Percentiles rank a stretch among this genome's conserved stretches.
These are phyloP conservation scores for Tolypocladium cylindrosporum DNA, from an alignment of 2,329 filamentous ascomycete genomes.

Conservation along the genomic window DNA sequence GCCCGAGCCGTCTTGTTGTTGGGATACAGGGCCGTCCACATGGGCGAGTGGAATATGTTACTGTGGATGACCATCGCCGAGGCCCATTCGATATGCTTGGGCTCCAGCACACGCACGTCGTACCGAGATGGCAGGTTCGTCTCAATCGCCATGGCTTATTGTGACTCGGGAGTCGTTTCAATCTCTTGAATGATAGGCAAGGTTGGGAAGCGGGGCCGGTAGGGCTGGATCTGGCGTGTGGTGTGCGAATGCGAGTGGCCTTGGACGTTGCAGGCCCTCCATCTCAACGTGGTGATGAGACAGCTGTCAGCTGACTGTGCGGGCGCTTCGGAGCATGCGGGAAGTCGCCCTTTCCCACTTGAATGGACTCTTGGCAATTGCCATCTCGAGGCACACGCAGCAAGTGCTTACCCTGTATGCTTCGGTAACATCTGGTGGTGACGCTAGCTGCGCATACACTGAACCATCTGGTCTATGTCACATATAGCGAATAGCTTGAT, in stretches of 20 bases:
- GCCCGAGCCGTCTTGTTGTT: conserved; percentile 4
- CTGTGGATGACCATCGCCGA: conserved; percentile 14
- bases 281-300: neutral
- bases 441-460: neutral
- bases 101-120: conserved; percentile 15
- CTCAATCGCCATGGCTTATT: neutral
- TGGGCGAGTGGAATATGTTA: conserved; percentile 12
- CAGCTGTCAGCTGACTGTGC: neutral
- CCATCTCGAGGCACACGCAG: neutral
- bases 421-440: neutral
- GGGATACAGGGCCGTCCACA: conserved; percentile 12
- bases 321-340: neutral
- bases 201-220: too few relatives aligned
- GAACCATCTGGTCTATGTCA: too few relatives aligned
- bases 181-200: neutral
- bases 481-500: too few relatives aligned
- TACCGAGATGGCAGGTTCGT: neutral
- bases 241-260: too few relatives aligned
- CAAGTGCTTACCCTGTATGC: neutral
- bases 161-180: neutral
- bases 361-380: neutral
- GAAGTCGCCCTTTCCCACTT: neutral
- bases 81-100: conserved; percentile 13
- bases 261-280: neutral
- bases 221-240: too few relatives aligned